A percentile compares a stretch with the other conserved stretches of the same genome.
These are phyloP conservation scores for Lasiosphaeria miniovina DNA, from an alignment of 495 filamentous ascomycete genomes.

Conservation along the genomic window DNA sequence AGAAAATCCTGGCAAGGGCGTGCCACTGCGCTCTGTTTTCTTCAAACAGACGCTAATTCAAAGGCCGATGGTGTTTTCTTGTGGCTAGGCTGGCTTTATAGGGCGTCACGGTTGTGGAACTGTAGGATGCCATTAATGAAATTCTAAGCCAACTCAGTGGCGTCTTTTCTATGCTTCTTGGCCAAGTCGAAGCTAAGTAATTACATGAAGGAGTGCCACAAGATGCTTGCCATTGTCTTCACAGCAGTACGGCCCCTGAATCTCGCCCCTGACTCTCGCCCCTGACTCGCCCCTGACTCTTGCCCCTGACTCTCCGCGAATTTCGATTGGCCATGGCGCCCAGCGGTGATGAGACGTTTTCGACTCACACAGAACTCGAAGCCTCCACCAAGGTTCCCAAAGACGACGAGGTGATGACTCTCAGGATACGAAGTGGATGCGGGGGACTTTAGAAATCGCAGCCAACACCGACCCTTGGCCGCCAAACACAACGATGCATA, in stretches of 20 bases:
- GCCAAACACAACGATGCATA: neutral
- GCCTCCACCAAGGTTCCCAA: neutral
- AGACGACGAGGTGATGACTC: conserved; percentile 10
- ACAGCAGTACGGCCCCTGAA: conserved; percentile 10
- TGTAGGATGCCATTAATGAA: neutral
- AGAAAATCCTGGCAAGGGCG: no score
- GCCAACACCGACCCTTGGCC: conserved; percentile 1
- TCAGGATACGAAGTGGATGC: conserved; percentile 11
- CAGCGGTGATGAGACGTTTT: neutral
- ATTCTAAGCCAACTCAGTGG: conserved; percentile 4
- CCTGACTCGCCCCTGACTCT: no score
- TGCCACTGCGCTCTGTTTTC: no score
- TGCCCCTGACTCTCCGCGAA: conserved; percentile 9
- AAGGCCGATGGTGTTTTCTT: conserved; percentile 12
- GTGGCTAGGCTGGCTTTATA: conserved; percentile 9
- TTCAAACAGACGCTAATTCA: conserved; percentile 5
- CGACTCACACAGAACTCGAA: conserved; percentile 1
- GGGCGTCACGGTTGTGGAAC: neutral
- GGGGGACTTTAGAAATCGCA: conserved; percentile 15
- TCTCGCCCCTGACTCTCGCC: no score
- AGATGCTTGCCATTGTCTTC: conserved; percentile 13
- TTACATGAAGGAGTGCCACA: conserved; percentile 9
- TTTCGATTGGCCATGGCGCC: conserved; percentile 9
- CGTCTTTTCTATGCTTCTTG: conserved; percentile 7
- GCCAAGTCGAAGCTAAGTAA: conserved; percentile 8